These are phyloP conservation scores for Solanum bukasovii DNA, from an alignment of 257 asterid genomes.

Conservation along the genomic window DNA sequence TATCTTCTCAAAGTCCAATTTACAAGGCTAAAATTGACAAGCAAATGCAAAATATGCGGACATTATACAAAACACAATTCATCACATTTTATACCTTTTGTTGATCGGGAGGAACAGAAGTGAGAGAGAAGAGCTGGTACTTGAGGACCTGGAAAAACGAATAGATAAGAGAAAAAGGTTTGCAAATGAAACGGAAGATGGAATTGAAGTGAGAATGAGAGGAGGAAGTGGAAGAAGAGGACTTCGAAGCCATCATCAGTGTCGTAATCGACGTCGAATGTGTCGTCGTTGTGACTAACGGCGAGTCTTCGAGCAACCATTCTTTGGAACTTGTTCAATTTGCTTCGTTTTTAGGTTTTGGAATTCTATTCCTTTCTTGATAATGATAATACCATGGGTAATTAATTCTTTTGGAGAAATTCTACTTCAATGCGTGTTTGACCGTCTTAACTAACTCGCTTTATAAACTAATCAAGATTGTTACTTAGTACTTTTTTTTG, in stretches of 20 bases:
- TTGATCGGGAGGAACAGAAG: conserved; percentile 80
- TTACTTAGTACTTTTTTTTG: too few relatives aligned
- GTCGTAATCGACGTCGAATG: conserved; percentile 78
- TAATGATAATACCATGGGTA: too few relatives aligned
- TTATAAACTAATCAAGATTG: too few relatives aligned
- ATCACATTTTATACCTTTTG: conserved; percentile 43
- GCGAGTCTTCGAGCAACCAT: conserved; percentile 77
- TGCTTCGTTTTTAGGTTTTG: background rate
- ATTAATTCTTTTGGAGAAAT: background rate
- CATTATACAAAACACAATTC: background rate
- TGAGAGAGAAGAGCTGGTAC: conserved; percentile 85
- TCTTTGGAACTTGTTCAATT: background rate
- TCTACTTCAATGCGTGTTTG: background rate
- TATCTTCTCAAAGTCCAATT: background rate
- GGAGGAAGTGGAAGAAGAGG: background rate
- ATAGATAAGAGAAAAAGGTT: background rate
- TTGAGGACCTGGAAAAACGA: conserved; percentile 57
- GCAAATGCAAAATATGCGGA: background rate
- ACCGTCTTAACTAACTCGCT: too few relatives aligned
- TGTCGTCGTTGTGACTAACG: conserved; percentile 44
- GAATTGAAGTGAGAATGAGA: background rate
- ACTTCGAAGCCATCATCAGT: conserved; percentile 88
- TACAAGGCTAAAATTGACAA: background rate
- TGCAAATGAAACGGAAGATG: conserved; percentile 5
- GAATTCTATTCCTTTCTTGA: background rate